Evolutionary conservation across 2,329 filamentous ascomycete species (phyloP).

Genomic region (Sarocladium strictum): DNA sequence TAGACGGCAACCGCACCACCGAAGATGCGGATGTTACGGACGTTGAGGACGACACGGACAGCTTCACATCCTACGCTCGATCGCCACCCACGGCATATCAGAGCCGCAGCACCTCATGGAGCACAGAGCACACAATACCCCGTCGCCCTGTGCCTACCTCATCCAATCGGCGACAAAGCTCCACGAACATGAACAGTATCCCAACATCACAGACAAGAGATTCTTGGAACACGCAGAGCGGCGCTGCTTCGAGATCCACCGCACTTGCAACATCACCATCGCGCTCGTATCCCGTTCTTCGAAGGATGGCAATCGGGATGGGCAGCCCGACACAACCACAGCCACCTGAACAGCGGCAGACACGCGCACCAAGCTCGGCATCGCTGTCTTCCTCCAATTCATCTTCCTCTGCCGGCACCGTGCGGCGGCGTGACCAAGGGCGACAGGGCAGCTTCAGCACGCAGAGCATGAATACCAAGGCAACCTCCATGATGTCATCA

Average conservation of each 20-base stretch:
- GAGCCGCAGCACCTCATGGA: neutral
- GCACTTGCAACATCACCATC: neutral
- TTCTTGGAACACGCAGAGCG: neutral
- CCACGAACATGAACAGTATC: neutral
- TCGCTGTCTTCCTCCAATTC: constrained; percentile 12
- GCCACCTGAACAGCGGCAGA: neutral
- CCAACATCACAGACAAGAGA: neutral
- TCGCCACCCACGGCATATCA: neutral
- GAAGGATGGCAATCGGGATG: neutral
- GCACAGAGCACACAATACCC: too few species aligned
- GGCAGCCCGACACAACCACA: neutral
- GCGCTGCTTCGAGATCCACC: neutral
- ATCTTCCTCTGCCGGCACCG: constrained; percentile 10
- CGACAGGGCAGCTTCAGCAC: neutral
- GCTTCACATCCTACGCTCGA: neutral
- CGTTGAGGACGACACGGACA: neutral
- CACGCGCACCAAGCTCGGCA: constrained; percentile 11
- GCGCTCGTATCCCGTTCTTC: neutral
- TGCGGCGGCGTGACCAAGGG: neutral
- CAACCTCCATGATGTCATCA: constrained; percentile 12
- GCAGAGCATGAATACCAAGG: neutral
- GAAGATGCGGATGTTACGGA: neutral
- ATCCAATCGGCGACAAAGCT: neutral
- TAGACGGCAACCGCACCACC: neutral
- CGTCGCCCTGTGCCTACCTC: too few species aligned